Base-by-base conservation (phyloP, 345 rosid species). In the Erodium maritimum region DNA sequence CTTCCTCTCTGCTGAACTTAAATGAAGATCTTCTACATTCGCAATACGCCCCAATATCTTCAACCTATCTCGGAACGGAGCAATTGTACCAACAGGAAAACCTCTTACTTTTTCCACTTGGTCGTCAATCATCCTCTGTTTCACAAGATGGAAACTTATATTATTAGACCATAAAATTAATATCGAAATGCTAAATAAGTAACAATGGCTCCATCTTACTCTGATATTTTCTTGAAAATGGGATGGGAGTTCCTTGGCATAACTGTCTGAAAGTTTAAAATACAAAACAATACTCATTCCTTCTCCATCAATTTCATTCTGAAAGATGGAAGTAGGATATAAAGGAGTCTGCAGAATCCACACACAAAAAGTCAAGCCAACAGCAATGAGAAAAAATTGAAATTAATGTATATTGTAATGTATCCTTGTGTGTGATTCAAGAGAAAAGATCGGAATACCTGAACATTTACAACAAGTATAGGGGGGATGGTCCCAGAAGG, bases 41-140 rank as follows among this genome's bases (percentile, higher is more conserved):
- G 71, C 95, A 68, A 94, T 87, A 29, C 97, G 95, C 23, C 99
- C 97, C 71, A 94, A 68, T 64, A 94, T 94, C 80, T 93, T 87
- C 73, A 93, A 69, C 69, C 99, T 84, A 69, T 94, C 99, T 37
- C 96, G 82, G 52, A 85, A 85, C 24, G 96, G 73, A 1, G 66
- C 82, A 17, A 78, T 79, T 21, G 88, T 53, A 66, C 87, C 99
- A 67, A 87, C 62, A 21, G 97, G 86, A 64, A 94, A 94, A 55
- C 95, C 90, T 72, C 79, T 85, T 58, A 90, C 93, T 74, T 79
- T 90, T 76, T 94, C 99, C 53, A 77, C 96, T 72, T 94, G 97
- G 59, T 94, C 88, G 57, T 87, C 79, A 37, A 94, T 79, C 51
- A 94, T 61, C 74, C 81, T 78, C 99, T 93, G 85, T 51, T 68